Conservation (phyloP, 2,329 filamentous ascomycete species). For the Sarocladiaceae sp. region DNA sequence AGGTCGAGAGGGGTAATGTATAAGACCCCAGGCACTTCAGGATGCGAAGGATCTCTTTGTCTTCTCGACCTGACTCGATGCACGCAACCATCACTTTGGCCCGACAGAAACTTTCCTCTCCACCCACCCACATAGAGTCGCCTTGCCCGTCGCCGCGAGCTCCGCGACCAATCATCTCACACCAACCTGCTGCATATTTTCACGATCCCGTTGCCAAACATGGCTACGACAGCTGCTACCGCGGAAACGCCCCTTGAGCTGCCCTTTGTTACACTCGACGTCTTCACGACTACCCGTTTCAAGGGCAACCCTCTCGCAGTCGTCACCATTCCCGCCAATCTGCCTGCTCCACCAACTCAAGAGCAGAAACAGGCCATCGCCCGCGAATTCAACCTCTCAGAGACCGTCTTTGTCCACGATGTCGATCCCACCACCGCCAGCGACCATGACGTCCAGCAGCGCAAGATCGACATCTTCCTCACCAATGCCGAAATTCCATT, state of each 20-base stretch:
- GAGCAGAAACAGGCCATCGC: slow-evolving; percentile 52
- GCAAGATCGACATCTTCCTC: slow-evolving; percentile 55
- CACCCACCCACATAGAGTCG: slow-evolving; percentile 3
- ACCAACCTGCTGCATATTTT: neutral
- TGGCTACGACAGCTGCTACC: neutral
- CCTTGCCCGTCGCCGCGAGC: neutral
- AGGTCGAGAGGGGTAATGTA: slow-evolving; percentile 6
- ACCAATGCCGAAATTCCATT: slow-evolving; percentile 49
- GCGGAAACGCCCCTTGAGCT: slow-evolving; percentile 27
- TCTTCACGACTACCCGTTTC: slow-evolving; percentile 47
- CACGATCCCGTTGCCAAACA: neutral
- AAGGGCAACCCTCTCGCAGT: slow-evolving; percentile 56
- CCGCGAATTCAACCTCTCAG: slow-evolving; percentile 57
- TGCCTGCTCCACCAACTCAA: slow-evolving; percentile 36
- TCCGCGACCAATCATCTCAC: slow-evolving; percentile 7
- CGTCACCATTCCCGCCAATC: slow-evolving; percentile 41
- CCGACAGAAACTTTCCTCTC: neutral
- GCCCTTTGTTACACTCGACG: slow-evolving; percentile 48
- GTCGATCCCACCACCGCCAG: slow-evolving; percentile 12
- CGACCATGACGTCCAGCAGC: slow-evolving; percentile 18
- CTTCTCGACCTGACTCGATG: slow-evolving; percentile 1
- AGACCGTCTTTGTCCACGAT: slow-evolving; percentile 57
- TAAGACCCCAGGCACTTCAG: neutral
- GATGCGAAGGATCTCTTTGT: neutral
- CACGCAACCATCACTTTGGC: neutral